Evolutionary conservation across 495 filamentous ascomycete species (phyloP), one percentile per base, ranked within the genome.

Genomic region (Hypoxylon subgilvum): DNA sequence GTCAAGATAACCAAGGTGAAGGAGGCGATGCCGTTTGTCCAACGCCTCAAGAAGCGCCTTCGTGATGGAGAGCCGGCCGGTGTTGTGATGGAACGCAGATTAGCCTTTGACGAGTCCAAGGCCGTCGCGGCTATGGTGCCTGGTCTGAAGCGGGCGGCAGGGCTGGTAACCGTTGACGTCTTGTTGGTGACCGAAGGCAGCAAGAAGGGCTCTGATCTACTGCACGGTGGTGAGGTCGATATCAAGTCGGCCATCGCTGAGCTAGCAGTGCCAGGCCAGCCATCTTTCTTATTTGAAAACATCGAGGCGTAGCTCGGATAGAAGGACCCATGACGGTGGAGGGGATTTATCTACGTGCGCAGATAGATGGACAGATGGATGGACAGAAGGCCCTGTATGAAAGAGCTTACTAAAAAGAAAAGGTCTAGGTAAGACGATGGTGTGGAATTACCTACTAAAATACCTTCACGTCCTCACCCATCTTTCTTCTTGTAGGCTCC

Each of bases 1-100:
- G 82, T 80, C 63, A 92, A 92, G 76, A 82, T 94, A 66, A 73
- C 72, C 38, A 93, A 97, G 74, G 90, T 88, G 82, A 98, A 98
- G 84, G 91, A 93, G 74, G 93, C 90, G 19, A 97, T 97, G 94
- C 95, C 95, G 4, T 98, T 97, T 66, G 85, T 97, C 3, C 91
- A 97, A 72, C 74, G 67, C 1, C 74, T 98, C 42, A 97, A 96
- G 86, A 87, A 83, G 65, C 82, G 89, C 14, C 80, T 98, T 18
- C 71, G 87, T 36, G 70, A 68, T 16, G 84, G 82, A 32, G 81
- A 85, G 68, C 72, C 79, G 25, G 76, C 81, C 6, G 75, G 83
- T 14, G 76, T 68, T 6, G 91, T 97, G 34, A 87, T 97, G 63
- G 83, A 91, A 16, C 76, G 92, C 47, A 90, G 91, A 72, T 74